Evolutionary conservation across 2,329 filamentous ascomycete genomes (phyloP).

Genomic region (Paecilomyces variotii): DNA sequence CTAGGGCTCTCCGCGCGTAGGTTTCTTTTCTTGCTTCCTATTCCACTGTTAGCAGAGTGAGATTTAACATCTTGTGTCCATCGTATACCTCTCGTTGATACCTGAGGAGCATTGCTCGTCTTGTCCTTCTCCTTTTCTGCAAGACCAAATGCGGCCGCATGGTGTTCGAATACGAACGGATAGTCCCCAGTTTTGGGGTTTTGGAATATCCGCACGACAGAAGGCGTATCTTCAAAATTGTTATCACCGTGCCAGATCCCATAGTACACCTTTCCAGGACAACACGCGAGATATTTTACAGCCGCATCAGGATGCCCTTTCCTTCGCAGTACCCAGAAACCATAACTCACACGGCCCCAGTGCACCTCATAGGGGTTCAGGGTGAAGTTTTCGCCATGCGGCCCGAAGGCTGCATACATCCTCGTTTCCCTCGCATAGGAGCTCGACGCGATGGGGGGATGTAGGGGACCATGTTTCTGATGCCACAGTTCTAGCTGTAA

Average conservation of each 20-base stretch:
- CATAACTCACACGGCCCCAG: background rate
- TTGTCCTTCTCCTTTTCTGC: background rate
- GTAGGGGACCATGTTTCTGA: background rate
- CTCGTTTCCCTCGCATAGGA: background rate
- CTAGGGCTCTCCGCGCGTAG: background rate
- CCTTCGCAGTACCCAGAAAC: background rate
- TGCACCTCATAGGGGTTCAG: background rate
- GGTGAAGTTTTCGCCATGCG: background rate
- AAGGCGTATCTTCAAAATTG: background rate
- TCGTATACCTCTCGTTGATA: background rate
- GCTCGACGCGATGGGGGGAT: background rate
- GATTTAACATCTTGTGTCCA: background rate
- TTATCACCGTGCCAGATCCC: background rate
- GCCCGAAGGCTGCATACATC: background rate
- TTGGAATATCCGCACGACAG: background rate
- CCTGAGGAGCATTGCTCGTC: background rate
- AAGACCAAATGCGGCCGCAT: background rate
- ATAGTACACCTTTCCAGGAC: background rate
- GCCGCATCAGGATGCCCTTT: background rate
- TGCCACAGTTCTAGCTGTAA: background rate
- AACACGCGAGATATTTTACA: background rate
- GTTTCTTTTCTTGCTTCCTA: background rate
- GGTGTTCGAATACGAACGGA: background rate
- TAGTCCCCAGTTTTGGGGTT: background rate
- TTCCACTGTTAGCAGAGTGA: background rate